Percentiles rank a stretch among this genome's conserved stretches.
These are phyloP conservation scores for Ceratobasidium sp. DNA, from an alignment of 1,284 basidiomycete genomes.

Conservation along the genomic window DNA sequence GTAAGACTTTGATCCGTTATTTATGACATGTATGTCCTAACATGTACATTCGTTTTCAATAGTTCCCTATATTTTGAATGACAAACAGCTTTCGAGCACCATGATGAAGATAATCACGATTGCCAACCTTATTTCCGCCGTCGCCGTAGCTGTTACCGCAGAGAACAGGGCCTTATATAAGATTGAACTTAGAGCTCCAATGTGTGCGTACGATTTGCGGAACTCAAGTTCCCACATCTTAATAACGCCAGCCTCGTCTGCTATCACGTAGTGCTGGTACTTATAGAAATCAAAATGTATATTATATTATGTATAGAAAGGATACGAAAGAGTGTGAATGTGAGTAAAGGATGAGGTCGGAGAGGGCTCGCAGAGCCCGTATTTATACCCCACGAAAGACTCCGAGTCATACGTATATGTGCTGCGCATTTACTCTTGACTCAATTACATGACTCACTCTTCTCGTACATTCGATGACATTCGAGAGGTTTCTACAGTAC, in stretches of 20 bases:
- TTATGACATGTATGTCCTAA: not conserved
- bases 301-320: too few relatives aligned
- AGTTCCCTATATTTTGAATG: not conserved
- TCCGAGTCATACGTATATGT: too few relatives aligned
- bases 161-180: not conserved
- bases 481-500: too few relatives aligned
- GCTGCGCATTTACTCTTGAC: too few relatives aligned
- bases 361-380: too few relatives aligned
- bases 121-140: not conserved
- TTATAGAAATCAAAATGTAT: not conserved
- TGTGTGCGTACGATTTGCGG: not conserved
- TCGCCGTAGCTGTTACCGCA: constrained; percentile 18
- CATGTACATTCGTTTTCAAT: not conserved
- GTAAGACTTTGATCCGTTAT: not conserved
- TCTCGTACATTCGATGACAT: too few relatives aligned
- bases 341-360: too few relatives aligned
- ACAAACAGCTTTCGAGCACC: not conserved
- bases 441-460: too few relatives aligned
- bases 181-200: not conserved
- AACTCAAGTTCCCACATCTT: not conserved
- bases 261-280: not conserved
- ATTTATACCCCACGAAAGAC: too few relatives aligned
- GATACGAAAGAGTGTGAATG: too few relatives aligned
- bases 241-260: constrained; percentile 17
- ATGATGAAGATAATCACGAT: not conserved